These are phyloP conservation scores for Lasiodiplodia theobromae DNA, from an alignment of 2,329 filamentous ascomycete species.

Conservation along the genomic window DNA sequence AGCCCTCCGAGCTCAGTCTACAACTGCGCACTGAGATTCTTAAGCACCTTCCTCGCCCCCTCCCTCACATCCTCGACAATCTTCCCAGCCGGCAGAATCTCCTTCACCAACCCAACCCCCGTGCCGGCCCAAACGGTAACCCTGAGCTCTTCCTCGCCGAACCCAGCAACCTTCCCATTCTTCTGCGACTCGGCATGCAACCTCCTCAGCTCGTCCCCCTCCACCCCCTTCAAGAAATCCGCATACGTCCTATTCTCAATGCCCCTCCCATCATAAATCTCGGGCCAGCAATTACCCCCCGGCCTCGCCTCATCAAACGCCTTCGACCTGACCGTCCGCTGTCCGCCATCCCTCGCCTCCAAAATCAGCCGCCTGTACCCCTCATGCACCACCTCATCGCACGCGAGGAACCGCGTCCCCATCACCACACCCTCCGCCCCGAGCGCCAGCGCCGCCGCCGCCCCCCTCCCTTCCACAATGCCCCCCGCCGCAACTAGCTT, in stretches of 20 bases:
- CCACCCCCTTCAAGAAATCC: slow-evolving; percentile 50
- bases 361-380: neutral
- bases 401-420: slow-evolving; percentile 62
- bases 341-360: neutral
- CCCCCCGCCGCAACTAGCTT: slow-evolving; percentile 61
- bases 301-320: neutral
- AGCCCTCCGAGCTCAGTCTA: neutral
- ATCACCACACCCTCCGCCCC: slow-evolving; percentile 63
- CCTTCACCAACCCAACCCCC: slow-evolving; percentile 64
- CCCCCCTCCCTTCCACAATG: slow-evolving; percentile 63
- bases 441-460: slow-evolving; percentile 62
- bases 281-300: neutral
- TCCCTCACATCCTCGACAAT: slow-evolving; percentile 60
- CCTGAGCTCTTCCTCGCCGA: slow-evolving; percentile 51
- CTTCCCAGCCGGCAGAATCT: slow-evolving; percentile 57
- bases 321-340: neutral
- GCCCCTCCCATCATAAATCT: neutral
- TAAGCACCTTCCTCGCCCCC: slow-evolving; percentile 45
- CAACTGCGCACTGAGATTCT: neutral
- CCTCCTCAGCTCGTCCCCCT: slow-evolving; percentile 51
- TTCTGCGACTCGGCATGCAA: slow-evolving; percentile 56
- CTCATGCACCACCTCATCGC: neutral
- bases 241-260: slow-evolving; percentile 50
- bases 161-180: slow-evolving; percentile 54
- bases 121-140: slow-evolving; percentile 66